Base-by-base conservation (phyloP, 352 stramenopile species). In the Globisporangium nunn region DNA sequence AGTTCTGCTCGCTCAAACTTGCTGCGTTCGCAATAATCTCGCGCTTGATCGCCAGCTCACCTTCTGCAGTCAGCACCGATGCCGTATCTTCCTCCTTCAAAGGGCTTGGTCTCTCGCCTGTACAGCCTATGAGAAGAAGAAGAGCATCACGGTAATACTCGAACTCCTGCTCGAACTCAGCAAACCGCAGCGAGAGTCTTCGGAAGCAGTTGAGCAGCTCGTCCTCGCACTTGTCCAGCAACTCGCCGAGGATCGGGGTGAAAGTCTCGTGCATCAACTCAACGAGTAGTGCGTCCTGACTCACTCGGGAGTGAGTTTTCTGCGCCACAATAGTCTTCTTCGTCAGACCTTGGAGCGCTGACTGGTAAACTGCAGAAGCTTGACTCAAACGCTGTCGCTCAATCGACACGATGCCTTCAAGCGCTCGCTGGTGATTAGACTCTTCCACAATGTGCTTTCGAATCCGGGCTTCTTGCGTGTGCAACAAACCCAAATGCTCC, bases 141-240 rank as follows among this genome's bases (percentile, higher is more conserved):
- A 93, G 50, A 14, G 78, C 78, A 44, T 72, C 75, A 14, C 69
- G 74, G 39, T 93, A 93, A 61, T 93, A 92, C 30, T 79, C 71
- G 39, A 89, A 93, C 45, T 93, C 84, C 53, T 87, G 67, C 46
- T 74, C 67, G 49, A 93, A 92, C 37, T 91, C 80, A 31, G 79
- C 72, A 37, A 87, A 89, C 4, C 84, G 81, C 15, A 65, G 48
- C 2, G 76, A 74, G 31, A 93, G 52, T 56, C 82, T 87, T 17
- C 62, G 67, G 43, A 91, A 78, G 17, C 80, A 88, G 35, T 67
- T 70, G 44, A 90, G 55, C 31, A 91, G 66, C 43, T 82, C 76
- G 46, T 81, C 65, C 70, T 92, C 81, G 58, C 84, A 93, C 39
- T 85, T 71, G 18, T 78, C 64, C 1, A 93, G 66, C 3, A 89